Conservation (phyloP, 2,329 filamentous ascomycete genomes). For the Calonectria crousiana region DNA sequence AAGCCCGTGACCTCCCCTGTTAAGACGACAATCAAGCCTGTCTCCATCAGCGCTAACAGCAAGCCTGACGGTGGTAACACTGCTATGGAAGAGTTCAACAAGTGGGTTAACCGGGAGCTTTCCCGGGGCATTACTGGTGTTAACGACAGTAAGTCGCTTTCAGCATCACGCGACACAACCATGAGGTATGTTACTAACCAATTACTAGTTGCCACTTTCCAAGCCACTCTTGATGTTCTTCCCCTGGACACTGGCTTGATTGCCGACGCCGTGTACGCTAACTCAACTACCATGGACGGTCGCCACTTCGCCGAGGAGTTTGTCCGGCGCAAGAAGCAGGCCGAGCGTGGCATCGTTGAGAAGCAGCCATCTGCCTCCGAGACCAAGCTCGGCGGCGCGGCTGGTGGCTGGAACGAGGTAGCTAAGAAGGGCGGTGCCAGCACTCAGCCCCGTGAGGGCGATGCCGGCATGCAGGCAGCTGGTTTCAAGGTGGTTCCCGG, state of each 20-base stretch:
- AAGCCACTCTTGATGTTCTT: slow-evolving; percentile 79
- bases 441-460: slow-evolving; percentile 56
- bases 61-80: slow-evolving; percentile 52
- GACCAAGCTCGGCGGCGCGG: slow-evolving; percentile 58
- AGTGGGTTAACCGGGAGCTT: slow-evolving; percentile 88
- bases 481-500: slow-evolving; percentile 91
- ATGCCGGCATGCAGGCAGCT: slow-evolving; percentile 60
- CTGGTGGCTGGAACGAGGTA: slow-evolving; percentile 93
- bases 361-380: slow-evolving; percentile 71
- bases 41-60: slow-evolving; percentile 56
- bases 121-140: slow-evolving; percentile 74
- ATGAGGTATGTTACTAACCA: slow-evolving; percentile 47
- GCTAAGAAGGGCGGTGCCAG: slow-evolving; percentile 85
- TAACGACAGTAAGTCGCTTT: slow-evolving; percentile 63
- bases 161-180: not conserved
- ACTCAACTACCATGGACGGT: slow-evolving; percentile 90
- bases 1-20: slow-evolving; percentile 59
- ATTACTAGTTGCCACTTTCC: slow-evolving; percentile 80
- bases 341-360: slow-evolving; percentile 90
- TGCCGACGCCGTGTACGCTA: slow-evolving; percentile 88
- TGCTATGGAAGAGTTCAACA: slow-evolving; percentile 92
- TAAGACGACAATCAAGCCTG: slow-evolving; percentile 65
- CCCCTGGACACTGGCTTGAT: slow-evolving; percentile 85
- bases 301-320: slow-evolving; percentile 96
- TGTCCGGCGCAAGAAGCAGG: slow-evolving; percentile 90